Conservation (phyloP, 805 yeast genomes). For the Candida bentonensis region DNA sequence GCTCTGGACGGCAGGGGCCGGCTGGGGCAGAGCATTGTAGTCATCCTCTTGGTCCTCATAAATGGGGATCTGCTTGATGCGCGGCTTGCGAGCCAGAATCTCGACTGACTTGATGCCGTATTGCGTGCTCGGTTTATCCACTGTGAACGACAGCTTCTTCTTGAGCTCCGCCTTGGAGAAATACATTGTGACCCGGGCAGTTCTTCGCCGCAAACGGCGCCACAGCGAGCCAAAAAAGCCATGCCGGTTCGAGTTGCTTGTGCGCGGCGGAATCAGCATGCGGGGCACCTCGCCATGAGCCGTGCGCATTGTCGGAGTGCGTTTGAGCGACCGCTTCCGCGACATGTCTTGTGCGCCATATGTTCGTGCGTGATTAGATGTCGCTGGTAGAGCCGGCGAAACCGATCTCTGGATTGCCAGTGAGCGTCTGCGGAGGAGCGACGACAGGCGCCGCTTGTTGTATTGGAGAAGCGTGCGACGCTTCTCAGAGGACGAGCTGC, state of each 20-base stretch:
- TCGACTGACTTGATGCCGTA: neutral
- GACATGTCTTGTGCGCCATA: neutral
- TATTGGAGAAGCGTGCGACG: neutral
- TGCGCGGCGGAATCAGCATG: neutral
- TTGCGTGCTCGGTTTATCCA: neutral
- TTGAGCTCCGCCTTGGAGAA: neutral
- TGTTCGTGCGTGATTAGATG: neutral
- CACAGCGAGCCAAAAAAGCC: neutral
- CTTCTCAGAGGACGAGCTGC: neutral
- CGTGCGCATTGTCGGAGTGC: neutral
- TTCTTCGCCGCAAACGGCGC: neutral
- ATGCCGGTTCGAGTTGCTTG: neutral
- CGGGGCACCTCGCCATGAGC: neutral
- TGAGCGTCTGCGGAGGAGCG: neutral
- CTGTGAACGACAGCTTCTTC: neutral
- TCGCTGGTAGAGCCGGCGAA: neutral
- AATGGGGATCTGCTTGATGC: neutral
- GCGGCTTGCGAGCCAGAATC: neutral
- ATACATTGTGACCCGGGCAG: neutral
- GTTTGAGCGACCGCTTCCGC: neutral
- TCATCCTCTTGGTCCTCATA: conserved; percentile 1
- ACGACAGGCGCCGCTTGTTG: neutral
- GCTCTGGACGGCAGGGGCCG: neutral
- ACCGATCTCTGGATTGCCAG: neutral
- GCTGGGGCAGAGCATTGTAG: neutral